Base-by-base conservation (phyloP, 2,329 filamentous ascomycete genomes). In the Pleomassaria siparia region DNA sequence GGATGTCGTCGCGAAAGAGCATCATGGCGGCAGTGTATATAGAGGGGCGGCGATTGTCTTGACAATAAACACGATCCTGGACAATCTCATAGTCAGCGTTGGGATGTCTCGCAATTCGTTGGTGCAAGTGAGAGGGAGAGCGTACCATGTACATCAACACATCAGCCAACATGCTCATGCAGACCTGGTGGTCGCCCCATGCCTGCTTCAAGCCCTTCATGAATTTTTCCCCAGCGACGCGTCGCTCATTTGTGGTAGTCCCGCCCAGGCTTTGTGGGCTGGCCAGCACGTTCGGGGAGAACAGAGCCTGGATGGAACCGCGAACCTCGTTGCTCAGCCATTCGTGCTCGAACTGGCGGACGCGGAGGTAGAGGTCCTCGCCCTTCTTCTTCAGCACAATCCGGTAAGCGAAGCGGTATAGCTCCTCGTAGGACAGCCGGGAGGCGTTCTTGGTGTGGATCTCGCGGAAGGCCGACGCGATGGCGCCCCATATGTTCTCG, bases 111-210 rank as follows among this genome's bases (percentile, higher is more conserved):
- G 35, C 41, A n/a, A 22, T 39, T 21, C 18, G 29, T 26, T 15
- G 18, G 16, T 4, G 4, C 32, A 7, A 18, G 32, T 7, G 4
- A 6, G 16, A 16, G 32, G 20, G 12, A 11, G 15, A 12, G 63
- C 76, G 63, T 65, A 84, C 81, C 78, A 99, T 89, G 66, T 96
- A 96, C 91, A 97, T 96, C 43, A 97, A 79, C 25, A 97, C 90
- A 69, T 97, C 94, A 3, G 91, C 91, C 42, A 90, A 86, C 92
- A 97, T 97, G 65, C 90, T 91, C 89, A 96, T 96, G 36, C 88
- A 91, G 47, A 88, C 82, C 66, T 91, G 89, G 66, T 99, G 91
- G 53, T 95, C 88, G 51, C 91, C 84, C 90, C 91, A 99, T 2
- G 86, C 84, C 48, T 85, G 79, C 58, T 87, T 87, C 12, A 97